Conservation (phyloP, 495 filamentous ascomycete genomes). For the Penicillium dipodomyicola region DNA sequence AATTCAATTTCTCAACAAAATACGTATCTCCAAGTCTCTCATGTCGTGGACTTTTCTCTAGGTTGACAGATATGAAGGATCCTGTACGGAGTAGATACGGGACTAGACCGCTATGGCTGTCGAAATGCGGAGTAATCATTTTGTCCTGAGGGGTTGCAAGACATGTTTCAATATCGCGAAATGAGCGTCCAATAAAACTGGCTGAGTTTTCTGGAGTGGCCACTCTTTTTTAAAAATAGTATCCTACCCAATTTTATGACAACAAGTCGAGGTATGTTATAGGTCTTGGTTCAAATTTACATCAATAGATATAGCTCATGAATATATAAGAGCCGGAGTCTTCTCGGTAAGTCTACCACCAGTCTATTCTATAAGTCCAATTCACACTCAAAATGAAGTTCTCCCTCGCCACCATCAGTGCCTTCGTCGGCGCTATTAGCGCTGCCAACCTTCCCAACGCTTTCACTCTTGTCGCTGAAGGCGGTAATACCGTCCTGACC, state of each 20-base stretch:
- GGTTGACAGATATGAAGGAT: no score
- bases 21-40: no score
- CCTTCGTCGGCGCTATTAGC: conserved; percentile 26
- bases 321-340: background rate
- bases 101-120: background rate
- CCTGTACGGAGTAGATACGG: background rate
- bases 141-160: conserved; percentile 9
- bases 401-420: conserved; percentile 27
- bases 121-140: background rate
- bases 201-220: background rate
- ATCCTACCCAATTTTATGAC: conserved; percentile 5
- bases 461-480: conserved; percentile 37
- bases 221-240: conserved; percentile 11
- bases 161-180: conserved; percentile 18
- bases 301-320: no score
- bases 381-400: conserved; percentile 31
- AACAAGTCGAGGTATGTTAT: no score
- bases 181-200: conserved; percentile 11
- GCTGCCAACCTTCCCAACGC: conserved; percentile 31
- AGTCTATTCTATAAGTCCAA: background rate
- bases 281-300: no score
- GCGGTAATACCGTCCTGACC: conserved; percentile 32
- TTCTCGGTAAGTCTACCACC: background rate
- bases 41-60: no score
- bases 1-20: no score